These are phyloP conservation scores for Pinus albicaulis DNA, from an alignment of 75 land plant genomes.

Conservation along the genomic window DNA sequence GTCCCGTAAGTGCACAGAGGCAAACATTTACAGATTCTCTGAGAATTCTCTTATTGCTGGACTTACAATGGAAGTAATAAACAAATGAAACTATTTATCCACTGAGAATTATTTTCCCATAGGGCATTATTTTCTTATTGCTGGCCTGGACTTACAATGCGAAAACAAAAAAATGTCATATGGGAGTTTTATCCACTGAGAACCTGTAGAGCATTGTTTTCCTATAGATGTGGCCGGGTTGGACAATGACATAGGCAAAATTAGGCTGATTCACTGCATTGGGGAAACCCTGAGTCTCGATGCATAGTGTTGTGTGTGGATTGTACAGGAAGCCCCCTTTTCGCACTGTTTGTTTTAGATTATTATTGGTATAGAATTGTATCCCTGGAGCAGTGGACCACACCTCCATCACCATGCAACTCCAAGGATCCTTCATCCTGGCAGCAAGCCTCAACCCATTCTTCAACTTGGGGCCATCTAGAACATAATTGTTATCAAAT, in stretches of 20 bases:
- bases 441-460: background rate
- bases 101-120: too few relatives aligned
- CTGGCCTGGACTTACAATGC: too few relatives aligned
- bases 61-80: too few relatives aligned
- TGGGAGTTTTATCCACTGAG: background rate
- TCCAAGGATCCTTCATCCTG: constrained; percentile 8
- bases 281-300: constrained; percentile 76
- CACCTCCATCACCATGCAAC: constrained; percentile 6
- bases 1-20: too few relatives aligned
- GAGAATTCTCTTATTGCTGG: too few relatives aligned
- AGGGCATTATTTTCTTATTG: too few relatives aligned
- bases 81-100: too few relatives aligned
- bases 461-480: background rate
- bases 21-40: too few relatives aligned
- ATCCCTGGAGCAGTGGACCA: constrained; percentile 8
- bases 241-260: constrained; percentile 64
- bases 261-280: constrained; percentile 61
- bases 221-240: constrained; percentile 44
- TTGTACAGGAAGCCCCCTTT: constrained; percentile 45
- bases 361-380: constrained; percentile 60
- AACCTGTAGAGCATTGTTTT: constrained; percentile 38
- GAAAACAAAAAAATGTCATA: too few relatives aligned
- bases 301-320: constrained; percentile 36
- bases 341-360: constrained; percentile 25
- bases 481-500: background rate